phyloP scores from a whole-genome alignment of 2,329 filamentous ascomycete species.

The Ophiosphaerella korrae region DNA sequence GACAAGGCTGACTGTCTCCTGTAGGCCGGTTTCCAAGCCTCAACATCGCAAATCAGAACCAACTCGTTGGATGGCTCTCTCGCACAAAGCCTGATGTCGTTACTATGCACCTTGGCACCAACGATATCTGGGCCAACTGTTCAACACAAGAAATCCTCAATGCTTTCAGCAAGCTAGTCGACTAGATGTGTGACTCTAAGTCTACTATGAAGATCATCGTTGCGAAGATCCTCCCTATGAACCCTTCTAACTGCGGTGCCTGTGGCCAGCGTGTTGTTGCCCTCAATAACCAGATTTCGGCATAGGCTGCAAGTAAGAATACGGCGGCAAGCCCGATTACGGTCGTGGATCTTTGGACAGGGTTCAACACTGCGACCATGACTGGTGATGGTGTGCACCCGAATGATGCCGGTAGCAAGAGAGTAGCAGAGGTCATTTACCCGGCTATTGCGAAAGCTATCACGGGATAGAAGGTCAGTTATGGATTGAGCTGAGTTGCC shows the following conservation, averaged over 20 bases:
- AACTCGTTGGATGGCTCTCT: conserved; percentile 45
- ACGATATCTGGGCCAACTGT: conserved; percentile 47
- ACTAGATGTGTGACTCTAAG: conserved; percentile 50
- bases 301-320: conserved; percentile 19
- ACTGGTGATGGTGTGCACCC: conserved; percentile 34
- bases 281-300: conserved; percentile 23
- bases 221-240: conserved; percentile 14
- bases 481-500: too few relatives aligned
- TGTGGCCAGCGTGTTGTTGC: conserved; percentile 15
- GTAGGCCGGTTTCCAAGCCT: conserved; percentile 27
- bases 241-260: conserved; percentile 11
- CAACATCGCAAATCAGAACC: conserved; percentile 46
- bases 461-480: too few relatives aligned
- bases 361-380: conserved; percentile 26
- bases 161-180: conserved; percentile 45
- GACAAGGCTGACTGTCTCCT: conserved; percentile 23
- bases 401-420: conserved; percentile 21
- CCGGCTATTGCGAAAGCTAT: conserved; percentile 12
- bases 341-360: conserved; percentile 25
- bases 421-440: conserved; percentile 22
- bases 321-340: conserved; percentile 13
- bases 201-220: conserved; percentile 46
- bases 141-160: conserved; percentile 34
- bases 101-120: conserved; percentile 51
- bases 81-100: conserved; percentile 48